phyloP scores from a whole-genome alignment of 768 basidiomycete genomes.

The Boletus tylopilopsis region DNA sequence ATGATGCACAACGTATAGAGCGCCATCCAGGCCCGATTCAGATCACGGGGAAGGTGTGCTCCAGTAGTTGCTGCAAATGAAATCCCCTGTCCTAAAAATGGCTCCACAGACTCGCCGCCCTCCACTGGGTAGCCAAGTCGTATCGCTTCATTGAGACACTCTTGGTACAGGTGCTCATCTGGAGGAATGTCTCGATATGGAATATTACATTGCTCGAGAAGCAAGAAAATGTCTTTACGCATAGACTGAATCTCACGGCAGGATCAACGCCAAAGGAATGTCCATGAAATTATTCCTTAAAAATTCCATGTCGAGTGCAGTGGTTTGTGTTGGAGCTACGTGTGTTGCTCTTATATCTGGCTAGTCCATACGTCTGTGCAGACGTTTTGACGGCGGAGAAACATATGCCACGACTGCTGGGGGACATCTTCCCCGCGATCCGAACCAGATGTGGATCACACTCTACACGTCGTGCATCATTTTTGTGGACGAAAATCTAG shows the following conservation, averaged over 20 bases:
- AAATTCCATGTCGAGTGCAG: constrained; percentile 6
- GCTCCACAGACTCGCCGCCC: constrained; percentile 17
- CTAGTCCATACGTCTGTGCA: no score
- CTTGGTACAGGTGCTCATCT: constrained; percentile 13
- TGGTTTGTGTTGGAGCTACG: background rate
- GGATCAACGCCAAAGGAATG: background rate
- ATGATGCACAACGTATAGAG: constrained; percentile 38
- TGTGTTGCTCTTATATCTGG: no score
- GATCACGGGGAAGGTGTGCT: constrained; percentile 23
- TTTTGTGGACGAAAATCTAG: no score
- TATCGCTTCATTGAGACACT: constrained; percentile 22
- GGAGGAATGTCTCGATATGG: constrained; percentile 7
- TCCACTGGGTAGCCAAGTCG: constrained; percentile 25
- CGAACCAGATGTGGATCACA: no score
- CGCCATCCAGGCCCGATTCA: constrained; percentile 29
- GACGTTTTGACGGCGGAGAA: no score
- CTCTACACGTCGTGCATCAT: no score
- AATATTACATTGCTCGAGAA: constrained; percentile 15
- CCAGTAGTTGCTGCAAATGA: constrained; percentile 24
- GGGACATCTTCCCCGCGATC: no score
- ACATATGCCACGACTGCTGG: no score
- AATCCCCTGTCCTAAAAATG: constrained; percentile 31
- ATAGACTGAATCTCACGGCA: constrained; percentile 8
- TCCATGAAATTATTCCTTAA: background rate
- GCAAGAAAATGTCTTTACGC: constrained; percentile 12